Conservation (phyloP, 805 yeast species). For the Yarrowia phangngaensis region DNA sequence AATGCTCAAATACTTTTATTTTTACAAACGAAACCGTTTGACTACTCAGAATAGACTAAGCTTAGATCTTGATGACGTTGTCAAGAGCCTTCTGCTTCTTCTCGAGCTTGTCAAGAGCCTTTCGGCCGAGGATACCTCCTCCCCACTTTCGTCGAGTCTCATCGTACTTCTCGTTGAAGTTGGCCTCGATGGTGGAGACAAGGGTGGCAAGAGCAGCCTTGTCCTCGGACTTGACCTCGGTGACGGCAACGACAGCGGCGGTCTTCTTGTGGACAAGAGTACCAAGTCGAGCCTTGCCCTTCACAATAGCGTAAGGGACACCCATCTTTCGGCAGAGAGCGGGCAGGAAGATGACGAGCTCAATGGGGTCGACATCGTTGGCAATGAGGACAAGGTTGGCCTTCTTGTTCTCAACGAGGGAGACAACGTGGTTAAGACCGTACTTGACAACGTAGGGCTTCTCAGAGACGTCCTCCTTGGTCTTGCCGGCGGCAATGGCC, state of each 20-base stretch:
- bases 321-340: conserved; percentile 99
- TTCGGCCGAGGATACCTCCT: conserved; percentile 97
- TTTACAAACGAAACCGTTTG: conserved; percentile 7
- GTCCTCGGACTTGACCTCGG: conserved; percentile 92
- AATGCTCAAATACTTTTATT: conserved; percentile 25
- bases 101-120: conserved; percentile 80
- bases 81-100: conserved; percentile 62
- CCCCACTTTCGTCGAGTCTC: conserved; percentile 99
- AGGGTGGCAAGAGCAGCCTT: conserved; percentile 91
- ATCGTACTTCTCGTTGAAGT: conserved; percentile 91
- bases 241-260: conserved; percentile 94
- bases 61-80: conserved; percentile 41
- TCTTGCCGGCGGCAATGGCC: conserved; percentile 96
- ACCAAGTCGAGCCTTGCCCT: conserved; percentile 98
- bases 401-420: conserved; percentile 96
- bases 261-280: conserved; percentile 97
- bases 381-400: conserved; percentile 96
- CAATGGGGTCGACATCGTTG: conserved; percentile 98
- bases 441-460: conserved; percentile 96
- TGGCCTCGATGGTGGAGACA: conserved; percentile 87
- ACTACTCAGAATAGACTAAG: conserved; percentile 17
- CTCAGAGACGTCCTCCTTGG: conserved; percentile 92
- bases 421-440: conserved; percentile 99
- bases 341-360: conserved; percentile 94
- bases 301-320: conserved; percentile 96